phyloP scores from a whole-genome alignment of 768 basidiomycete species.

The Nevesoporus exiguus region DNA sequence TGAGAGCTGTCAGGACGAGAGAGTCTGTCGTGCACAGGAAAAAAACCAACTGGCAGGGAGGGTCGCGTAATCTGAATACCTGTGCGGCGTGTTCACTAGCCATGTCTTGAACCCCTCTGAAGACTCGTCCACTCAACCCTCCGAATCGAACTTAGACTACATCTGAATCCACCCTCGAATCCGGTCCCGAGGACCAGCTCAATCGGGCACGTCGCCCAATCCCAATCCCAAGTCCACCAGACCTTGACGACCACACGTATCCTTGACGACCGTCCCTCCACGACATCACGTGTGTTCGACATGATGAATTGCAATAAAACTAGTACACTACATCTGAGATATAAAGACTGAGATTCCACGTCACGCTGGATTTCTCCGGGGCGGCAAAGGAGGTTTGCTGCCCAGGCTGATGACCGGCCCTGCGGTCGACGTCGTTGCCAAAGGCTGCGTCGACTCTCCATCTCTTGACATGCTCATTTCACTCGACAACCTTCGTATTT shows the following conservation, averaged over 20 bases:
- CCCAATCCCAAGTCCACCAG: too few relatives aligned
- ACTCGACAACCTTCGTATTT: conserved; percentile 27
- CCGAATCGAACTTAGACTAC: background rate
- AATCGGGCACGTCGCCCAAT: background rate
- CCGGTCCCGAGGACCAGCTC: background rate
- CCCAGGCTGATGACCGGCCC: conserved; percentile 1
- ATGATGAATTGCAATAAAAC: background rate
- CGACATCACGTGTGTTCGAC: background rate
- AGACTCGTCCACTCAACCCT: too few relatives aligned
- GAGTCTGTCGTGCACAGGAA: background rate
- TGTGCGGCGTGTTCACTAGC: conserved; percentile 7
- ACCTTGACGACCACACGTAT: background rate
- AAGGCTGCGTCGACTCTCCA: conserved; percentile 3
- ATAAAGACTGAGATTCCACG: background rate
- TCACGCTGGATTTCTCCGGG: conserved; percentile 26
- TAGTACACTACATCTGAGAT: conserved; percentile 2
- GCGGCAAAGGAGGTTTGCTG: conserved; percentile 34
- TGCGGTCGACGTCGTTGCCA: conserved; percentile 4
- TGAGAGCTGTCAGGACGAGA: background rate
- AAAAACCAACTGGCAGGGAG: background rate
- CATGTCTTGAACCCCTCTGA: too few relatives aligned
- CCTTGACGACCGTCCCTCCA: background rate
- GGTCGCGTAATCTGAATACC: conserved; percentile 22
- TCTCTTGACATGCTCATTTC: conserved; percentile 18
- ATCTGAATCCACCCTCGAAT: background rate